Evolutionary conservation across 2,329 filamentous ascomycete species (phyloP).

Genomic region (Alternaria rosae): DNA sequence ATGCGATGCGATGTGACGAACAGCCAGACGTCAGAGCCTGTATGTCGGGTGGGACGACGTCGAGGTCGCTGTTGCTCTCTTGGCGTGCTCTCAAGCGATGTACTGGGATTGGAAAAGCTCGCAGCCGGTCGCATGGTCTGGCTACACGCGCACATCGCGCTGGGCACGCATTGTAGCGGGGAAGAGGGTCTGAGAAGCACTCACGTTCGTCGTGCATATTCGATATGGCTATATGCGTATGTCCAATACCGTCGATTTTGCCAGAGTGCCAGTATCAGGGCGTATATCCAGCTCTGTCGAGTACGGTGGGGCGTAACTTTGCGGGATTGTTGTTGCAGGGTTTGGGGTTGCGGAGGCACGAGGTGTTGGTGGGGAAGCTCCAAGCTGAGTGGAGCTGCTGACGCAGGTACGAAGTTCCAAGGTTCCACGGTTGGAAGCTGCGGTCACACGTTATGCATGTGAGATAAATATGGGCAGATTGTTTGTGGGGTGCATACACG

Average conservation of each 20-base stretch:
- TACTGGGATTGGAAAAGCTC: no score
- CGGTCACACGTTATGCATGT: neutral
- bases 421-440: neutral
- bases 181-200: slow-evolving; percentile 15
- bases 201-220: slow-evolving; percentile 50
- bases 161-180: slow-evolving; percentile 1
- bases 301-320: neutral
- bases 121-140: neutral
- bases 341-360: slow-evolving; percentile 8
- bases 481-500: slow-evolving; percentile 10
- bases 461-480: neutral
- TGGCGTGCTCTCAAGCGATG: neutral
- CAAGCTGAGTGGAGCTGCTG: neutral
- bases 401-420: slow-evolving; percentile 1
- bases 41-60: neutral
- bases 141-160: neutral
- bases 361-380: slow-evolving; percentile 3
- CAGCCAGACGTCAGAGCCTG: neutral
- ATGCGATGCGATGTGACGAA: neutral
- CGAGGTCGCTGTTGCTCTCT: neutral
- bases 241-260: neutral
- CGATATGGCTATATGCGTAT: neutral
- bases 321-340: neutral
- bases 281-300: neutral
- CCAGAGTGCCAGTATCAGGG: neutral